These are phyloP conservation scores for Macrophomina tecta DNA, from an alignment of 2,329 filamentous ascomycete species.

Conservation along the genomic window DNA sequence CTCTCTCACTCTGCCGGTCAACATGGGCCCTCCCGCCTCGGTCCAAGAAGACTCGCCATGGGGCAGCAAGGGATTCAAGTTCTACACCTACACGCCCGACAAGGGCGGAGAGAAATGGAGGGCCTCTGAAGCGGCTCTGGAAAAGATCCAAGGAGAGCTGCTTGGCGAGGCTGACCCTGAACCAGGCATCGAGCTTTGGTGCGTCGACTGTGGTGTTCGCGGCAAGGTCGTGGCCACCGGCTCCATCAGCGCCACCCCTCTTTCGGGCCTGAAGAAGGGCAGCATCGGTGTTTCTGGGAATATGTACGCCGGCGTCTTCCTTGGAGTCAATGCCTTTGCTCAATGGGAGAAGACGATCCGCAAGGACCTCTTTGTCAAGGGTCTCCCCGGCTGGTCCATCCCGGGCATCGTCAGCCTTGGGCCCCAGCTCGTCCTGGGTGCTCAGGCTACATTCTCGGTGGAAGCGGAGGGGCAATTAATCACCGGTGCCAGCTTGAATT, in stretches of 20 bases:
- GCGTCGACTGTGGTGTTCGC: conserved; percentile 30
- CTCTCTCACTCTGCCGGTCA: conserved; percentile 19
- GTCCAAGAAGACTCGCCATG: conserved; percentile 26
- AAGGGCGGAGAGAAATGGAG: conserved; percentile 7
- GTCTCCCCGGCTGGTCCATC: conserved; percentile 29
- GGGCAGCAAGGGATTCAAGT: conserved; percentile 26
- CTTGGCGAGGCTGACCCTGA: conserved; percentile 28
- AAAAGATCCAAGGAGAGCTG: conserved; percentile 22
- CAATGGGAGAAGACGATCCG: conserved; percentile 28
- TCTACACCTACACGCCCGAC: conserved; percentile 27
- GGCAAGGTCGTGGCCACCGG: conserved; percentile 28
- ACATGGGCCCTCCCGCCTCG: conserved; percentile 23
- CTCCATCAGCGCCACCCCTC: conserved; percentile 27
- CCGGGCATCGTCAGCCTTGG: conserved; percentile 28
- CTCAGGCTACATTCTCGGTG: conserved; percentile 27
- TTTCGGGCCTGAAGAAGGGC: conserved; percentile 28
- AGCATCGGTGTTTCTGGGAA: conserved; percentile 27
- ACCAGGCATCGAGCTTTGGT: conserved; percentile 30
- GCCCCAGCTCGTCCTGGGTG: conserved; percentile 16
- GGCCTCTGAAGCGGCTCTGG: conserved; percentile 15
- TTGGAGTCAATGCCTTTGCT: conserved; percentile 30
- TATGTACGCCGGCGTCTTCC: conserved; percentile 29
- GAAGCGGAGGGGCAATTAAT: conserved; percentile 29
- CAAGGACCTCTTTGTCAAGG: conserved; percentile 28
- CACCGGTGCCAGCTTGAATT: conserved; percentile 27